A percentile compares a stretch with the other conserved stretches of the same genome.
phyloP scores from a whole-genome alignment of 352 stramenopile species.

The Globisporangium carolinianum region DNA sequence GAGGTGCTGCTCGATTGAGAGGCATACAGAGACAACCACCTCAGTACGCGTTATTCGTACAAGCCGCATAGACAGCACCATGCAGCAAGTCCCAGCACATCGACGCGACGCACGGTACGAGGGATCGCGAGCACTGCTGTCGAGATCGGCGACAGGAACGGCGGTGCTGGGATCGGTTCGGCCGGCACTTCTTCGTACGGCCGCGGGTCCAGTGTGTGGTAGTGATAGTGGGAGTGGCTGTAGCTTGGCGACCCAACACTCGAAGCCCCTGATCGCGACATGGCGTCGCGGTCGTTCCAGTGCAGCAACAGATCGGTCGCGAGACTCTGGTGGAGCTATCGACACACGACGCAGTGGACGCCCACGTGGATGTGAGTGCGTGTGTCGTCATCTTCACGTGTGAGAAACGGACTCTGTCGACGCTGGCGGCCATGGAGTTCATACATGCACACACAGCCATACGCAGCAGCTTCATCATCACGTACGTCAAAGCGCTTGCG shows the following conservation, averaged over 20 bases:
- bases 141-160: slow-evolving; percentile 28
- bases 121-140: slow-evolving; percentile 27
- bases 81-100: background rate
- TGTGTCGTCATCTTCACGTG: too few relatives aligned
- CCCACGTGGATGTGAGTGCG: too few relatives aligned
- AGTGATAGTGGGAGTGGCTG: slow-evolving; percentile 7
- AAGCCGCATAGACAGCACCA: too few relatives aligned
- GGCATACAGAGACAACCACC: background rate
- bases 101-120: slow-evolving; percentile 21
- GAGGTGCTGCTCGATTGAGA: slow-evolving; percentile 21
- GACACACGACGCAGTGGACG: too few relatives aligned
- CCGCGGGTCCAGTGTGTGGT: slow-evolving; percentile 7
- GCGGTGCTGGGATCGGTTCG: slow-evolving; percentile 27
- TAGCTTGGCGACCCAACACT: slow-evolving; percentile 14
- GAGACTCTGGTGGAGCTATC: slow-evolving; percentile 52
- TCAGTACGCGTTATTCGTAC: background rate
- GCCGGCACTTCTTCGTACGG: slow-evolving; percentile 33
- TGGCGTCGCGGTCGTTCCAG: slow-evolving; percentile 11
- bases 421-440: too few relatives aligned
- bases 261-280: background rate
- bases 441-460: too few relatives aligned
- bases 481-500: slow-evolving; percentile 61
- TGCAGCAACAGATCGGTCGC: slow-evolving; percentile 40
- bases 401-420: too few relatives aligned
- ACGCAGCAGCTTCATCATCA: background rate